Base-by-base conservation (phyloP, 768 basidiomycete genomes). In the Rhizopogon vinicolor region DNA sequence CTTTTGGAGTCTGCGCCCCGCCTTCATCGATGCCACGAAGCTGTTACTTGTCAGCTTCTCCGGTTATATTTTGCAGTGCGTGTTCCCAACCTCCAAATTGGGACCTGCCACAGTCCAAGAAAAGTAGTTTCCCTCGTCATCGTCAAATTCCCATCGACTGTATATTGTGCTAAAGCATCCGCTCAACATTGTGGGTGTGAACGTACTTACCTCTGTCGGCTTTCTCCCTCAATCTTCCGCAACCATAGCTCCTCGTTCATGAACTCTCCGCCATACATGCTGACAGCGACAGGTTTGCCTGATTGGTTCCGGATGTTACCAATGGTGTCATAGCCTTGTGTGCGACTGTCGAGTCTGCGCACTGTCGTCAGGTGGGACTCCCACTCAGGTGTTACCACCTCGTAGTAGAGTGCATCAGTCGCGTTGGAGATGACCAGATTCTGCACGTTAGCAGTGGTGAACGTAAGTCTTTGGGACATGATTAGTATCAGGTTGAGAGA, bases 361-460 rank as follows among this genome's bases (percentile, higher is more conserved):
- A 76, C 59, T 51, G 63, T 70, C 58, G 76, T 77, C 59, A 60
- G 40, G 43, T 65, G 57, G 7, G 65, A 60, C 49, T 70, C 71
- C 74, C 74, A 73, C 41, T 67, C 63, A 16, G 71, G 74, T 33
- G 74, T 77, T 39, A 68, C 64, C 53, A 76, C 60, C 53, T 76
- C 76, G 55, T 72, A 77, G 66, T 72, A 74, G 52, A 73, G 63
- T 56, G 62, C 62, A 58, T 77, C 75, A 54, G 62, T 67, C 35
- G 56, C 63, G 53, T 71, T 75, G 40, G 75, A 67, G 49, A 75
- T 67, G 40, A 73, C 63, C 58, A 73, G 68, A 55, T 73, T 75
- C 52, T 64, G 66, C 50, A 74, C 51, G 46, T 61, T 65, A 41
- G 74, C 66, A 50, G 74, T 77, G 44, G 74, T 76, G 45, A 76